These are phyloP conservation scores for Fragaria ananassa DNA, from an alignment of 306 rosid genomes.

Conservation along the genomic window DNA sequence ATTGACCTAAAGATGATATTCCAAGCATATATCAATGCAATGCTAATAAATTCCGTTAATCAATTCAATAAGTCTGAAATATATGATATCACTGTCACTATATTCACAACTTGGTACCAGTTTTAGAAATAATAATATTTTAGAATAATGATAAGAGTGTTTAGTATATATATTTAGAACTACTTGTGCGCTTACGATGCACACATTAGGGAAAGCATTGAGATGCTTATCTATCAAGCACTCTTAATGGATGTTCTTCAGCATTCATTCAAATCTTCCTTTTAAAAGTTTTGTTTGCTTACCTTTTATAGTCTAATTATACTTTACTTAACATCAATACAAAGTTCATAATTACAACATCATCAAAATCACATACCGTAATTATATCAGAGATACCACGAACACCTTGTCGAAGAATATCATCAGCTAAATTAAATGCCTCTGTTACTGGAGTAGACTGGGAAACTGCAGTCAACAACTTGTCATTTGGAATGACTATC, in stretches of 20 bases:
- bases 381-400: slow-evolving; percentile 99
- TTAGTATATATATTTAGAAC: neutral
- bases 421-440: slow-evolving; percentile 97
- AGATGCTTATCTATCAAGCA: neutral
- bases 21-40: neutral
- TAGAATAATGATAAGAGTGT: too few species aligned
- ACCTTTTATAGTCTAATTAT: neutral
- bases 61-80: neutral
- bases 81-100: neutral
- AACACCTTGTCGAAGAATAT: slow-evolving; percentile 98
- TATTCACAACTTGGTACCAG: neutral
- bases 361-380: slow-evolving; percentile 55
- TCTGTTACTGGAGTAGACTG: slow-evolving; percentile 97
- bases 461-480: slow-evolving; percentile 91
- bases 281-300: neutral
- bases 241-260: neutral
- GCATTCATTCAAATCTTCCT: neutral
- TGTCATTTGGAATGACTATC: slow-evolving; percentile 98
- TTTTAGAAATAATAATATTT: neutral
- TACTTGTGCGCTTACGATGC: neutral
- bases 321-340: neutral
- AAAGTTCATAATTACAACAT: neutral
- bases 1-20: slow-evolving; percentile 1
- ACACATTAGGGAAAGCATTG: neutral
- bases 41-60: neutral